Evolutionary conservation across 345 rosid species (phyloP), one percentile per base, ranked within the genome.

Genomic region (Balakata baccata): DNA sequence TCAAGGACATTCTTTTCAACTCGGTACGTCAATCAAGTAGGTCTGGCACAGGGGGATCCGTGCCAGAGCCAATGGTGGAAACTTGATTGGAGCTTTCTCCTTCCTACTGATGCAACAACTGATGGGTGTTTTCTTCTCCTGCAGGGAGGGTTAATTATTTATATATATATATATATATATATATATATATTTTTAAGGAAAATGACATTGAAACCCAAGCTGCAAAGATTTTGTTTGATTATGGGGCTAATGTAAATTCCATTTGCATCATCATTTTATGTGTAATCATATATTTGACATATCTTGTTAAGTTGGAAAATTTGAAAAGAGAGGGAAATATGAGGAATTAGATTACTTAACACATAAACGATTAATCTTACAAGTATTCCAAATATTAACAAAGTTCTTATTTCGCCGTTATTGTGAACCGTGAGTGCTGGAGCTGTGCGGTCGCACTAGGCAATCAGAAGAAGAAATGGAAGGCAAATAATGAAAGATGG

Each of bases 11-110:
- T 63, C 91, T 96, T 68, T 96, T 96, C 89, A 96, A 96, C 77
- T 90, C 97, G 0, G 88, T 87, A 59, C 86, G 87, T 1, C 95
- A 84, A 77, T 81, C 96, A 17, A 86, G 82, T 59, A 86, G 83
- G 79, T 68, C 86, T 72, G 38, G 77, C 16, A 45, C 75, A 11
- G 97, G 89, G 75, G 66, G 86, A 51, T 91, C 93, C 37, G 90
- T 72, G 20, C 93, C 98, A 43, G 99, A 93, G 75, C 99, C 99
- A 47, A 96, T 96, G 99, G 85, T 92, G 20, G 97, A 94, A 84
- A 75, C 96, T 57, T 95, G 85, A 92, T 79, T 0, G 18, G 11
- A 17, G 58, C 37, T 64, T 20, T 23, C 39, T 18, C 5, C 51
- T 57, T 29, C 49, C 58, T 47, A 18, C 25, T 23, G 37, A 1